phyloP scores from a whole-genome alignment of 331 rosid species.

The Acacia concinna region DNA sequence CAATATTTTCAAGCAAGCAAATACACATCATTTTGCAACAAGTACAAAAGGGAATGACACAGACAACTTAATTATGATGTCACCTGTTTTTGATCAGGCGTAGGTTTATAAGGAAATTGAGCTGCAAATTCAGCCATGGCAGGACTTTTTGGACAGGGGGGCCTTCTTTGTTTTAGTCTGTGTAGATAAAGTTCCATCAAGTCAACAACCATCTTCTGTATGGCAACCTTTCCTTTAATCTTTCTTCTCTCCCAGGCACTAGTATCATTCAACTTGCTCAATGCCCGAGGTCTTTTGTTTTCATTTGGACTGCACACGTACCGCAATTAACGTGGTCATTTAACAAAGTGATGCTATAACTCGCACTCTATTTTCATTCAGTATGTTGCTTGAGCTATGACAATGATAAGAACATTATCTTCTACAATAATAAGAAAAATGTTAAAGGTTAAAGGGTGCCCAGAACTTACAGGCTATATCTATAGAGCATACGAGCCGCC shows the following conservation, averaged over 20 bases:
- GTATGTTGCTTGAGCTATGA: background rate
- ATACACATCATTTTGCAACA: background rate
- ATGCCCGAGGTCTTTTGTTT: constrained; percentile 66
- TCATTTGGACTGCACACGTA: constrained; percentile 76
- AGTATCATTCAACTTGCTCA: constrained; percentile 85
- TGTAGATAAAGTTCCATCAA: constrained; percentile 93
- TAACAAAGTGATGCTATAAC: constrained; percentile 3
- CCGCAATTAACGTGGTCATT: constrained; percentile 20
- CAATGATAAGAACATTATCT: background rate
- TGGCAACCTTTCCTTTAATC: constrained; percentile 83
- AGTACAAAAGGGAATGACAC: background rate
- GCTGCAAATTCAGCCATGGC: constrained; percentile 56
- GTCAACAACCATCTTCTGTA: constrained; percentile 97
- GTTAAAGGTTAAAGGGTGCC: background rate
- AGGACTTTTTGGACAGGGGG: constrained; percentile 63
- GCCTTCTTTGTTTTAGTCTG: constrained; percentile 85
- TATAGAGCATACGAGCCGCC: constrained; percentile 89
- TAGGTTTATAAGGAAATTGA: constrained; percentile 71
- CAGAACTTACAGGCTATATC: constrained; percentile 77
- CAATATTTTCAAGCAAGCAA: background rate
- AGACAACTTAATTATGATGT: constrained; percentile 5
- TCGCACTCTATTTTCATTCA: background rate
- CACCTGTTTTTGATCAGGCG: constrained; percentile 93
- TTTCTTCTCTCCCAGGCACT: constrained; percentile 80
- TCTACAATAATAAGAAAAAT: constrained; percentile 4